Conservation (phyloP, 2,329 filamentous ascomycete species). For the Cladosporium sphaerospermum region DNA sequence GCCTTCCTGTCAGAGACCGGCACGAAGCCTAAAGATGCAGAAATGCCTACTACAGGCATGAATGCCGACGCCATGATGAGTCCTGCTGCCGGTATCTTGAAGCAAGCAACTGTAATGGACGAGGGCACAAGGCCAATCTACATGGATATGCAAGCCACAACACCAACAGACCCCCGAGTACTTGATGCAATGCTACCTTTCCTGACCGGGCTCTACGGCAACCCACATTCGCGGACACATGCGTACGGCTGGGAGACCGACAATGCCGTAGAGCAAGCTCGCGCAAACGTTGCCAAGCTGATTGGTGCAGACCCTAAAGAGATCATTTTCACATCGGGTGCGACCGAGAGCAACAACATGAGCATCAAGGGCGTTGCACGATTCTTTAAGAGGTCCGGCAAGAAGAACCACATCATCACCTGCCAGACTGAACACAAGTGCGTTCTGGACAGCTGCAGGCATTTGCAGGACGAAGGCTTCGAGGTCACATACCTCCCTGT, state of each 20-base stretch:
- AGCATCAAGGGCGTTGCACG: conserved; percentile 96
- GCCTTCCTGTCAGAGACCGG: conserved; percentile 61
- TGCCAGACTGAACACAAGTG: conserved; percentile 99
- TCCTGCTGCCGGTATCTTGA: conserved; percentile 67
- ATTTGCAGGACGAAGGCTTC: conserved; percentile 94
- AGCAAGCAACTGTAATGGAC: conserved; percentile 88
- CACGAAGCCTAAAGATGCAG: conserved; percentile 48
- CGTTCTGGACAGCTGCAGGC: conserved; percentile 91
- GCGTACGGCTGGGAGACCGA: conserved; percentile 99
- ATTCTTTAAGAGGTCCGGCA: conserved; percentile 86
- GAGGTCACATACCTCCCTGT: conserved; percentile 97
- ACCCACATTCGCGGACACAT: conserved; percentile 94
- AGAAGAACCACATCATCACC: conserved; percentile 98
- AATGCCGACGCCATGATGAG: conserved; percentile 66
- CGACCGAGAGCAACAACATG: conserved; percentile 99
- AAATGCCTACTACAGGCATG: conserved; percentile 53
- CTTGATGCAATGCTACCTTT: conserved; percentile 95
- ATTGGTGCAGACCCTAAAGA: conserved; percentile 96
- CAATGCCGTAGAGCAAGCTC: conserved; percentile 81
- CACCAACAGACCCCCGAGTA: conserved; percentile 87
- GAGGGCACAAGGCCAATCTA: conserved; percentile 92
- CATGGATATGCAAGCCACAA: conserved; percentile 96
- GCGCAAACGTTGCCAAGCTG: conserved; percentile 73
- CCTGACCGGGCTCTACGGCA: conserved; percentile 89
- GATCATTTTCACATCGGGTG: conserved; percentile 97